Percentiles rank a stretch among this genome's conserved stretches.
These are phyloP conservation scores for Aeschynomene evenia DNA, from an alignment of 306 rosid genomes.

Conservation along the genomic window DNA sequence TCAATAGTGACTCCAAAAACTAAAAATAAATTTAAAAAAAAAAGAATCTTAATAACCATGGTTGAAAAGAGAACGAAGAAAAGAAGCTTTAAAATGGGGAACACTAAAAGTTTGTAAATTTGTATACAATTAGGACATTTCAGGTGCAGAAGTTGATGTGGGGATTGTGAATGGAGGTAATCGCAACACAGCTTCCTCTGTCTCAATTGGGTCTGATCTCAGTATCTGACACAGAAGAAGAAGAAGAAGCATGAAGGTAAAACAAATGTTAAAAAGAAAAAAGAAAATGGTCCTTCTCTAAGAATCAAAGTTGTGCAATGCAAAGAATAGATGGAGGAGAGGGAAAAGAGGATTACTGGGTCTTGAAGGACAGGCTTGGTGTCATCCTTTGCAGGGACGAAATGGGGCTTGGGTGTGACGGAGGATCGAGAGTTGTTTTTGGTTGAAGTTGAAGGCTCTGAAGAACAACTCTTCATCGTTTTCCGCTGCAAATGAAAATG, in stretches of 20 bases:
- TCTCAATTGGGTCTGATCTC: slow-evolving; percentile 85
- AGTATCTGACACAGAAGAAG: slow-evolving; percentile 51
- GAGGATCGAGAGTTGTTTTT: slow-evolving; percentile 18
- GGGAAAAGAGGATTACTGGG: slow-evolving; percentile 47
- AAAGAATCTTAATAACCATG: neutral
- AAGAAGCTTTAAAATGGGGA: neutral
- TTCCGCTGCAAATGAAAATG: neutral
- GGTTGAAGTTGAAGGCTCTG: slow-evolving; percentile 35
- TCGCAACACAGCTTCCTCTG: slow-evolving; percentile 82
- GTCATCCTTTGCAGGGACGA: slow-evolving; percentile 80
- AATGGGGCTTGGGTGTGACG: slow-evolving; percentile 53
- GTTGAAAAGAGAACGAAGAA: neutral
- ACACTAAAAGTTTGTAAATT: neutral
- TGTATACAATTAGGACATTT: slow-evolving; percentile 9
- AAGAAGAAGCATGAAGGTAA: slow-evolving; percentile 1
- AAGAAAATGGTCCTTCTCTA: neutral
- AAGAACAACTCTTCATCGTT: slow-evolving; percentile 44
- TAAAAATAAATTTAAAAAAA: too few relatives aligned
- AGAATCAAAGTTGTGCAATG: neutral
- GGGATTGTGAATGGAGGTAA: slow-evolving; percentile 58
- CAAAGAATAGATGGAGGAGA: neutral
- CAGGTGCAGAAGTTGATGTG: slow-evolving; percentile 26
- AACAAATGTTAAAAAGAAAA: neutral
- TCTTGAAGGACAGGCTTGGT: slow-evolving; percentile 88
- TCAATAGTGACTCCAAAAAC: neutral